Evolutionary conservation across 805 yeast species (phyloP).

Genomic region (Metschnikowia picachoensis): DNA sequence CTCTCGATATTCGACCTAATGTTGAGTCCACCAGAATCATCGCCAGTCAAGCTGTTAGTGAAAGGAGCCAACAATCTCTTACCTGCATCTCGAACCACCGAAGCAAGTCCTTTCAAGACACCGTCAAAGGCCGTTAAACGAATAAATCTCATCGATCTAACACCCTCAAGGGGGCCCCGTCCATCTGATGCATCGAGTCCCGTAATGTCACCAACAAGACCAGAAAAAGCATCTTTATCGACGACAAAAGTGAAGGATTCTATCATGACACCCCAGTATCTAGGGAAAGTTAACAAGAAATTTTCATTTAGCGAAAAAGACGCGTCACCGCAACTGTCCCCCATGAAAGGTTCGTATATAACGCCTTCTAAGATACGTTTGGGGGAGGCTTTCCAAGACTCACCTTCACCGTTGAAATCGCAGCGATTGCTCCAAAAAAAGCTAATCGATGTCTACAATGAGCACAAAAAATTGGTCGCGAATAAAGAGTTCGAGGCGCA

Average conservation of each 20-base stretch:
- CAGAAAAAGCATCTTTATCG: not conserved
- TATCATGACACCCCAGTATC: conserved; percentile 15
- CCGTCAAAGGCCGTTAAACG: conserved; percentile 27
- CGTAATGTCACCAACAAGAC: conserved; percentile 10
- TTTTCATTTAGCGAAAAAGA: conserved; percentile 12
- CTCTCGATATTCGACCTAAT: conserved; percentile 65
- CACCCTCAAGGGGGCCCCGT: conserved; percentile 14
- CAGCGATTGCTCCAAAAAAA: conserved; percentile 28
- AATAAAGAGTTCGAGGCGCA: conserved; percentile 18
- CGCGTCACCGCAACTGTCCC: conserved; percentile 4
- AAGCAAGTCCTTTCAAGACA: conserved; percentile 27
- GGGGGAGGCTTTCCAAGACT: conserved; percentile 28
- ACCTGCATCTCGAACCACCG: not conserved
- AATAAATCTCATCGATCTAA: conserved; percentile 13
- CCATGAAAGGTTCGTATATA: not conserved
- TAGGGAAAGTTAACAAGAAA: conserved; percentile 14
- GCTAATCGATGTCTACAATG: conserved; percentile 46
- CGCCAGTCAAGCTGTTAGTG: conserved; percentile 28
- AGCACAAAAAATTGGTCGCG: conserved; percentile 34
- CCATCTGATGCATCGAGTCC: conserved; percentile 10
- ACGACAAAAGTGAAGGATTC: not conserved
- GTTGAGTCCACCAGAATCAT: conserved; percentile 42
- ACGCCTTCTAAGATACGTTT: conserved; percentile 17
- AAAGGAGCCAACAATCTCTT: not conserved
- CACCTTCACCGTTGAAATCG: conserved; percentile 45